A percentile compares a stretch with the other conserved stretches of the same genome.
phyloP scores from a whole-genome alignment of 768 basidiomycete genomes.

The Podaxis sp. region DNA sequence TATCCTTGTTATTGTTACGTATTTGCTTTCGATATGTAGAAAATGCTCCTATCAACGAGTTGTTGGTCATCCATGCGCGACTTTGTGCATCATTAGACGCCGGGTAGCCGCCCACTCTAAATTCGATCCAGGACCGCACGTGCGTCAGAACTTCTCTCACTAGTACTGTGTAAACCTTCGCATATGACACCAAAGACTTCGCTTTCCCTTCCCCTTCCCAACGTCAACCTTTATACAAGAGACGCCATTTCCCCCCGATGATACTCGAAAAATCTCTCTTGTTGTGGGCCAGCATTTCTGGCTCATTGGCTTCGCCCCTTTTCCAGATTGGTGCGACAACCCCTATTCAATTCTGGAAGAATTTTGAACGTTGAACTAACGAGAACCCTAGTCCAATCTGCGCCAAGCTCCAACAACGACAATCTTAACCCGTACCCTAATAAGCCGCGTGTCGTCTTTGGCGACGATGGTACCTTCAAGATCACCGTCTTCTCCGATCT shows the following conservation, averaged over 20 bases:
- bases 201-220: background rate
- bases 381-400: background rate
- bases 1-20: background rate
- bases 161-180: background rate
- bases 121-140: background rate
- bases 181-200: background rate
- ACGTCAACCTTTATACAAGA: background rate
- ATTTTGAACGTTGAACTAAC: background rate
- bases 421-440: constrained; percentile 36
- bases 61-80: no score
- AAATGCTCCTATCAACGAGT: no score
- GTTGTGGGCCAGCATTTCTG: background rate
- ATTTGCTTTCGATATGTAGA: background rate
- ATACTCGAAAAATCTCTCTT: background rate
- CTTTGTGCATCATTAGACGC: background rate
- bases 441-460: constrained; percentile 53
- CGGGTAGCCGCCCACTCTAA: background rate
- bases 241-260: background rate
- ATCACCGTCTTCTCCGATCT: constrained; percentile 73
- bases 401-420: background rate
- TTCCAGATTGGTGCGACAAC: background rate
- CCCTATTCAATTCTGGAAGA: background rate
- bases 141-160: background rate
- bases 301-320: background rate
- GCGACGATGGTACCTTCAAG: constrained; percentile 63